Percentiles rank a stretch among this genome's conserved stretches.
phyloP scores from a whole-genome alignment of 352 stramenopile species.

The Pythium apleroticum region DNA sequence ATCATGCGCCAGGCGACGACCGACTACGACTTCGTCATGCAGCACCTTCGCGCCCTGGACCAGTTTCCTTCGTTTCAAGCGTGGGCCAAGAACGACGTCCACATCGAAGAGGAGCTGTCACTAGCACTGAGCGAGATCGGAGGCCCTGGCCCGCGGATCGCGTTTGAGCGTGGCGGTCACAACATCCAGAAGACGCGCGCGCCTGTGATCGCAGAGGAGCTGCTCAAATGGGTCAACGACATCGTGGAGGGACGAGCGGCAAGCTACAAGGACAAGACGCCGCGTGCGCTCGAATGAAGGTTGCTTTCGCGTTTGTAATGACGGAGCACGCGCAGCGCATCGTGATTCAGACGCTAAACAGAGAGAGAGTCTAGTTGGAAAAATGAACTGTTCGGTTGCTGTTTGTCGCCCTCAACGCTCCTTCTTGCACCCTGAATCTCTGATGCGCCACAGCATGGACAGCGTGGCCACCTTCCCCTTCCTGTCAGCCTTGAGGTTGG shows the following conservation, averaged over 20 bases:
- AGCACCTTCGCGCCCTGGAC: slow-evolving; percentile 1
- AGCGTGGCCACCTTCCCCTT: no score
- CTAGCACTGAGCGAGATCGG: slow-evolving; percentile 17
- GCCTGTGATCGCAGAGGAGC: slow-evolving; percentile 23
- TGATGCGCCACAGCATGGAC: no score
- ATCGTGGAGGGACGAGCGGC: background rate
- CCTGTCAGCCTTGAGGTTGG: no score
- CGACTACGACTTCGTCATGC: slow-evolving; percentile 24
- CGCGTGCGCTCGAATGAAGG: slow-evolving; percentile 2
- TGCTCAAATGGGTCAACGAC: slow-evolving; percentile 25
- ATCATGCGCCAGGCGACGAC: slow-evolving; percentile 17
- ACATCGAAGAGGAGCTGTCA: slow-evolving; percentile 34
- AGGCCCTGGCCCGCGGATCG: slow-evolving; percentile 28
- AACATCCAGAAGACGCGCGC: slow-evolving; percentile 49
- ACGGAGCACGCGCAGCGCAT: no score
- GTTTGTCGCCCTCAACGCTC: no score
- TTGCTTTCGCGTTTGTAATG: background rate
- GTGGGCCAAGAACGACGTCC: slow-evolving; percentile 28
- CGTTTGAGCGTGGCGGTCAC: slow-evolving; percentile 40
- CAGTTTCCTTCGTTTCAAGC: slow-evolving; percentile 37
- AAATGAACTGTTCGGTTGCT: no score
- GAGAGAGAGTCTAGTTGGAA: no score
- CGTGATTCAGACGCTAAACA: background rate
- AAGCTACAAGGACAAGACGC: background rate
- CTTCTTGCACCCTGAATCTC: no score